These are phyloP conservation scores for Saturnispora silvae DNA, from an alignment of 805 yeast species.

Conservation along the genomic window DNA sequence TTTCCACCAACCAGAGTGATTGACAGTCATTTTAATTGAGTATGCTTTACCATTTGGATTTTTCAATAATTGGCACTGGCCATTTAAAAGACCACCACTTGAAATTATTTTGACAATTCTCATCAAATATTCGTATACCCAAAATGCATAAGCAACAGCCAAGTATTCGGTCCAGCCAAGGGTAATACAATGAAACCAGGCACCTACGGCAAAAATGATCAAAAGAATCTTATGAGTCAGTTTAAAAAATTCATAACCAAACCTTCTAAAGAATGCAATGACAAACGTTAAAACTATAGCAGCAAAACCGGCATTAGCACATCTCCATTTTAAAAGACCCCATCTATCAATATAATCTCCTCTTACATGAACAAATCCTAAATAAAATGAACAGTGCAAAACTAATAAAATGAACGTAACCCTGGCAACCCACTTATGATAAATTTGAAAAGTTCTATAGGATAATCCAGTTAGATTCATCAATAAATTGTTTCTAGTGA, in stretches of 20 bases:
- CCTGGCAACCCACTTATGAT: slow-evolving; percentile 33
- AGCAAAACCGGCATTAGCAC: slow-evolving; percentile 31
- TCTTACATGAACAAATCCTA: slow-evolving; percentile 26
- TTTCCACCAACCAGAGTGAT: slow-evolving; percentile 44
- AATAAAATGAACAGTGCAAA: slow-evolving; percentile 31
- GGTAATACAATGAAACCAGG: slow-evolving; percentile 38
- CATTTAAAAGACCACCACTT: slow-evolving; percentile 52
- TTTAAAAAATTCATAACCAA: slow-evolving; percentile 37
- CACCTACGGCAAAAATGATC: slow-evolving; percentile 31
- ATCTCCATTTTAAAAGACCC: slow-evolving; percentile 32
- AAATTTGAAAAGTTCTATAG: slow-evolving; percentile 27
- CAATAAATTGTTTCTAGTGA: slow-evolving; percentile 28
- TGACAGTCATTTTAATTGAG: slow-evolving; percentile 38
- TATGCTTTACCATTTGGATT: slow-evolving; percentile 21
- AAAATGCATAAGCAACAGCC: slow-evolving; percentile 48
- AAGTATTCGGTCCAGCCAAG: slow-evolving; percentile 41
- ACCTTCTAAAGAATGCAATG: slow-evolving; percentile 27
- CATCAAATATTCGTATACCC: slow-evolving; percentile 57
- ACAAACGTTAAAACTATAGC: slow-evolving; percentile 21
- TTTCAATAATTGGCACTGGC: slow-evolving; percentile 30
- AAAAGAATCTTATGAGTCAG: slow-evolving; percentile 33
- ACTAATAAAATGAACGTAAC: slow-evolving; percentile 28
- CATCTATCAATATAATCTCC: slow-evolving; percentile 29
- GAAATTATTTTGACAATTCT: slow-evolving; percentile 43
- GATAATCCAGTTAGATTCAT: slow-evolving; percentile 26